Conservation (phyloP, 1,284 basidiomycete species). For the Apiotrichum akiyoshidainum region DNA sequence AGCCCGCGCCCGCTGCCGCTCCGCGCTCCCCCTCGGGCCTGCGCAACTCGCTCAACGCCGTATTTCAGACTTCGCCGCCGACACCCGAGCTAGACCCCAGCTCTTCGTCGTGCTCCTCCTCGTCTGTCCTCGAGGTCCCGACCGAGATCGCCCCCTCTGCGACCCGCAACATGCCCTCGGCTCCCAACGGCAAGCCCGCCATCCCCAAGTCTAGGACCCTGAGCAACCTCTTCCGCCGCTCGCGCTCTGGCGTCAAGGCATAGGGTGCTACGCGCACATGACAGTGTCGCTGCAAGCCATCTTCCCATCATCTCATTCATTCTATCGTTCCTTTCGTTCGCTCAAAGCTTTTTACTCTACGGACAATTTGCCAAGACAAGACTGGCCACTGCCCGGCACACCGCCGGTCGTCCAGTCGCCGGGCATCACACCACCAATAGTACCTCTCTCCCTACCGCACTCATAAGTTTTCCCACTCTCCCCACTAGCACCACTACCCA, state of each 20-base stretch:
- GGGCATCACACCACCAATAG: no score
- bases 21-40: slow-evolving; percentile 12
- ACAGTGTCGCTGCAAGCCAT: background rate
- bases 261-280: background rate
- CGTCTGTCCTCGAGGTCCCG: slow-evolving; percentile 15
- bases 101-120: slow-evolving; percentile 22
- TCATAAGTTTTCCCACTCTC: no score
- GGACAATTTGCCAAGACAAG: no score
- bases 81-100: slow-evolving; percentile 36
- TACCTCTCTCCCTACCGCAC: no score
- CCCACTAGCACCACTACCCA: no score
- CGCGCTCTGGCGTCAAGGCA: slow-evolving; percentile 6
- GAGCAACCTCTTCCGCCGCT: slow-evolving; percentile 18
- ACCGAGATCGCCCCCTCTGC: slow-evolving; percentile 8
- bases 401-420: no score
- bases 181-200: slow-evolving; percentile 3
- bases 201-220: slow-evolving; percentile 6
- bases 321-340: background rate
- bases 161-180: background rate
- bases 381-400: no score
- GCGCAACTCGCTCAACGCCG: slow-evolving; percentile 8
- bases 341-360: no score
- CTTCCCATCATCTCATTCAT: background rate
- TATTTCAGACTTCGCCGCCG: slow-evolving; percentile 18
- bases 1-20: background rate